Evolutionary conservation across 2,329 filamentous ascomycete species (phyloP), one percentile per base, ranked within the genome.

Genomic region (Microcyclospora pomicola): DNA sequence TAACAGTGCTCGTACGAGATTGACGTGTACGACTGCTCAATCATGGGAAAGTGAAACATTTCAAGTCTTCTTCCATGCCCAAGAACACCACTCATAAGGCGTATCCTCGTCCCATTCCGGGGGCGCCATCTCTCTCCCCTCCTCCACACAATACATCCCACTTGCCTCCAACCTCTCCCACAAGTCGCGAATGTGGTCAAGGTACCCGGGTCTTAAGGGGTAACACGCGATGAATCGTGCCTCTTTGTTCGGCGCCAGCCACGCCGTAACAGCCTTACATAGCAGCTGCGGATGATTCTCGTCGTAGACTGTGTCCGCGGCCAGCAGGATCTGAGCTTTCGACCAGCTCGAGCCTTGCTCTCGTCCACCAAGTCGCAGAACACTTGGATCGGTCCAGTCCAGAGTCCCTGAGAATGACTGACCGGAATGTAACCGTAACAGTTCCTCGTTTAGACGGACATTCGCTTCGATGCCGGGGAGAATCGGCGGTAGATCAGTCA

Each of bases 141-240:
- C 56, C 28, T 49, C 41, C 10, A 61, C 41, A 38, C 56, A 56
- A 35, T 56, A 56, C 30, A 66, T 44, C 3, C 60, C 61, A 1
- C 48, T 46, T 2, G 43, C 50, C 37, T 64, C 61, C 28, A 66
- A 51, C 31, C 51, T 43, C 35, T 50, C 43, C 63, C 63, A 66
- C 15, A 66, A 42, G 27, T 63, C 59, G 15, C 62, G 49, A 14
- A 65, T 59, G 37, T 61, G 53, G 34, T 65, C 61, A n/a, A 66
- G 48, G 42, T 66, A 64, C 10, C 58, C 58, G 6, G 62, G 55
- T 11, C 63, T 48, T 38, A 63, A 42, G 3, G 62, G 51, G 42
- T 62, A 64, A 30, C 57, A 59, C 27, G 65, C 52, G 11, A 65
- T 46, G 4, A 61, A 49, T 33, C 61, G 44, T 13, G 61, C 49